Base-by-base conservation (phyloP, 2,329 filamentous ascomycete genomes). In the Pseudogymnoascus sp. region DNA sequence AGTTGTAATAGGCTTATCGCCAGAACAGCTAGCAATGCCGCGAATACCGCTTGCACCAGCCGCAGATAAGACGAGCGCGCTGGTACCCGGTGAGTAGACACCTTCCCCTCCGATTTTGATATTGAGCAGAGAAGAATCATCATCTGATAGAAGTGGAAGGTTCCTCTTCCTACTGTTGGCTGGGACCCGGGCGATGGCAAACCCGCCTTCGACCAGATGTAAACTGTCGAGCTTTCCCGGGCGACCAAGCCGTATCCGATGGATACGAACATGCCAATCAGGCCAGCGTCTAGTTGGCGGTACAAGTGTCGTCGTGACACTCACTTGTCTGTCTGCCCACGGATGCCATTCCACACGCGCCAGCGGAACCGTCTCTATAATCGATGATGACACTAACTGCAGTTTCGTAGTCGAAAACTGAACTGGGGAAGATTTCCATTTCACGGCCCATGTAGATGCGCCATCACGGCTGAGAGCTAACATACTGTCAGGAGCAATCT, bases 401-500 rank as follows among this genome's bases (percentile, higher is more conserved):
- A 61, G n/a, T 16, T 41, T 33, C 7, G 41, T 19, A 10, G 16
- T 38, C 26, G 24, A 28, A 41, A 62, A 61, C n/a, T 37, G 33
- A 8, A 38, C 64, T 19, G 64, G 62, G 4, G 56, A 37, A 10
- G 65, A 66, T 62, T 74, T 75, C 72, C 75, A 77, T 8, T 75
- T 73, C 8, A 75, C 69, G 2, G 71, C 72, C 75, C 75, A 78
- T 11, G 72, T 76, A 43, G 76, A 74, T 0, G 73, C 75, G 0
- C 65, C 70, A 60, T 78, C 76, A 63, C 73, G 72, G 40, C 74
- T 78, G 1, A 77, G 63, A 4, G 72, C 71, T 1, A 78, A 65
- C 0, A 73, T 77, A 61, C 70, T 77, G 62, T 78, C 76, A 14
- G 76, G 76, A 0, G 76, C 76, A 6, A 75, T 72, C 61, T 77